Percentiles rank a stretch among this genome's conserved stretches.
These are phyloP conservation scores for Aspergillus tubingensis DNA, from an alignment of 2,329 filamentous ascomycete genomes.

Conservation along the genomic window DNA sequence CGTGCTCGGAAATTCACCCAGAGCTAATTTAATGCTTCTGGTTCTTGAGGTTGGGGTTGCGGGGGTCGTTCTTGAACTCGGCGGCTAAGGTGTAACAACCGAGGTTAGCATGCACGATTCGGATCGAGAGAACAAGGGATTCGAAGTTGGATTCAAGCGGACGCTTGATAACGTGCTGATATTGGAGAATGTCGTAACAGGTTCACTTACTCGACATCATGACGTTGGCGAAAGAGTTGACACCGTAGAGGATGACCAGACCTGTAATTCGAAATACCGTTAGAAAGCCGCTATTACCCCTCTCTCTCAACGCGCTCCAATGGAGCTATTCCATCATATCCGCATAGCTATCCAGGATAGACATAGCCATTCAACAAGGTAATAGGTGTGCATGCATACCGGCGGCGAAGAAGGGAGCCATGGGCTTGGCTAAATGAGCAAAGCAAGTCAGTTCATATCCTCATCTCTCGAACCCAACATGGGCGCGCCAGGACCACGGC, in stretches of 20 bases:
- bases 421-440: constrained; percentile 70
- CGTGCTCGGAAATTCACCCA: constrained; percentile 20
- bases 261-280: constrained; percentile 54
- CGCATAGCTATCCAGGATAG: not conserved
- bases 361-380: not conserved
- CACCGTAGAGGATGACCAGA: constrained; percentile 82
- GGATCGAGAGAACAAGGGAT: not conserved
- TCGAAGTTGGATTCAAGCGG: not conserved
- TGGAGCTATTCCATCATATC: not conserved
- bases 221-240: constrained; percentile 78
- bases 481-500: not conserved
- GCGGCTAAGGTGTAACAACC: constrained; percentile 60
- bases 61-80: constrained; percentile 96
- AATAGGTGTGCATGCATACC: constrained; percentile 62
- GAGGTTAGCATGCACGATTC: constrained; percentile 22
- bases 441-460: constrained; percentile 34
- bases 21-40: constrained; percentile 39
- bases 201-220: constrained; percentile 73
- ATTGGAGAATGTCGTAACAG: not conserved
- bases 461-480: not conserved
- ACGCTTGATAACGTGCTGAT: not conserved
- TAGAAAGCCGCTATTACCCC: constrained; percentile 22
- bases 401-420: constrained; percentile 91
- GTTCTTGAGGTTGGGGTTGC: constrained; percentile 61
- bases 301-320: not conserved